Evolutionary conservation across 257 asterid species (phyloP).

Genomic region (Fraxinus cuspidata): DNA sequence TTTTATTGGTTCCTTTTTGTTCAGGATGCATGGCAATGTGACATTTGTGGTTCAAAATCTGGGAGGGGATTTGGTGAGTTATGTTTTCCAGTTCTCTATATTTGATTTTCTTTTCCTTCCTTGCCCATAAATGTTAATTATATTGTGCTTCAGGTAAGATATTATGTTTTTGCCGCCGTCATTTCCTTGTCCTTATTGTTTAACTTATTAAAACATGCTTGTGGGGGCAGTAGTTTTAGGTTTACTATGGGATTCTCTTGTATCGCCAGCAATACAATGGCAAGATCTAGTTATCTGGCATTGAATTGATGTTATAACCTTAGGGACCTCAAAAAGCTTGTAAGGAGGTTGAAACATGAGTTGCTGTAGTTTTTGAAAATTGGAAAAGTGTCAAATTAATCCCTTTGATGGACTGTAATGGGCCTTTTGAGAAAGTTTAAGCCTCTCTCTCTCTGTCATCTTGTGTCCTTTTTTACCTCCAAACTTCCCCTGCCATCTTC

Average conservation of each 20-base stretch:
- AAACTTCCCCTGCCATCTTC: neutral
- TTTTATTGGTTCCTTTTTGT: constrained; percentile 23
- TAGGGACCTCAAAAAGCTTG: neutral
- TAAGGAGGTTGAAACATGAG: neutral
- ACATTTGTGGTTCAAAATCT: constrained; percentile 92
- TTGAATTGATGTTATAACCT: neutral
- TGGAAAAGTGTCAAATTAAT: neutral
- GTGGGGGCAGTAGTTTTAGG: neutral
- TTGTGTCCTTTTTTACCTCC: neutral
- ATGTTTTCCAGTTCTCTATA: neutral
- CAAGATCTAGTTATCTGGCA: neutral
- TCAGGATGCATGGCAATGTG: constrained; percentile 98
- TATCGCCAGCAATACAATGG: neutral
- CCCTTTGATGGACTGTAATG: neutral
- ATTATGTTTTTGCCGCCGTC: neutral
- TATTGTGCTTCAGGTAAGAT: constrained; percentile 9
- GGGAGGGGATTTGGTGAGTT: constrained; percentile 98
- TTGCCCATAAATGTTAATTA: constrained; percentile 10
- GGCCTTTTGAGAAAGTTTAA: neutral
- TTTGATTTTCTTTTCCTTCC: constrained; percentile 8
- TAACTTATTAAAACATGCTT: neutral
- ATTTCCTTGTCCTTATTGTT: neutral
- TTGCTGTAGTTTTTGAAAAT: neutral
- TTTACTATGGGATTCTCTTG: neutral
- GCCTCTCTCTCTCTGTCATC: neutral